Percentiles rank a stretch among this genome's conserved stretches.
These are phyloP conservation scores for Starmerella potacharoeniae DNA, from an alignment of 805 yeast genomes.

Conservation along the genomic window DNA sequence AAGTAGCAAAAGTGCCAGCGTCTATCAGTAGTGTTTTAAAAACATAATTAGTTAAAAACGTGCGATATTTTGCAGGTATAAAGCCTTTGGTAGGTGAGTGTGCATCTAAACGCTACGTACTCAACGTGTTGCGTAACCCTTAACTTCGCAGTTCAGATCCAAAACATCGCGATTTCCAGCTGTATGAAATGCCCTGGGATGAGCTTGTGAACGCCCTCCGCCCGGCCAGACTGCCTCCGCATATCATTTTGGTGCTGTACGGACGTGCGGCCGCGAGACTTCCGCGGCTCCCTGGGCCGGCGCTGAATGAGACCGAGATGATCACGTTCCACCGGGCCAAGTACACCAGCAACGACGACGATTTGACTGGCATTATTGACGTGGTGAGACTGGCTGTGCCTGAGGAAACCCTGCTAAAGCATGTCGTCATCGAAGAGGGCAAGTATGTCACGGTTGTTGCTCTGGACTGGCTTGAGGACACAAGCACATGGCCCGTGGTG, in stretches of 20 bases:
- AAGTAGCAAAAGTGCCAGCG: too few species aligned
- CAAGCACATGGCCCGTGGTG: neutral
- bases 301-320: neutral
- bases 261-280: neutral
- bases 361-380: neutral
- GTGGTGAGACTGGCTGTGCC: neutral
- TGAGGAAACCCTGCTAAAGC: neutral
- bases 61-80: too few species aligned
- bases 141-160: neutral
- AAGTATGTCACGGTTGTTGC: neutral
- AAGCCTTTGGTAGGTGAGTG: too few species aligned
- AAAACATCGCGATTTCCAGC: neutral
- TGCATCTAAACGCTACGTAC: too few species aligned
- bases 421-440: neutral
- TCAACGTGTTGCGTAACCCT: neutral
- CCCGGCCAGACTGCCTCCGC: neutral
- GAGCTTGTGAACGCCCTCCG: neutral
- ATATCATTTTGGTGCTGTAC: neutral
- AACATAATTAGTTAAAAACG: too few species aligned
- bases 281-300: neutral
- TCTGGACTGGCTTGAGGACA: conserved; percentile 8
- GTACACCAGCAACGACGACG: neutral
- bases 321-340: neutral
- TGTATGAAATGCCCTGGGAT: neutral
- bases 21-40: too few species aligned